A percentile compares a stretch with the other conserved stretches of the same genome.
Conservation (phyloP, 495 filamentous ascomycete genomes). For the Penicillium taxi region DNA sequence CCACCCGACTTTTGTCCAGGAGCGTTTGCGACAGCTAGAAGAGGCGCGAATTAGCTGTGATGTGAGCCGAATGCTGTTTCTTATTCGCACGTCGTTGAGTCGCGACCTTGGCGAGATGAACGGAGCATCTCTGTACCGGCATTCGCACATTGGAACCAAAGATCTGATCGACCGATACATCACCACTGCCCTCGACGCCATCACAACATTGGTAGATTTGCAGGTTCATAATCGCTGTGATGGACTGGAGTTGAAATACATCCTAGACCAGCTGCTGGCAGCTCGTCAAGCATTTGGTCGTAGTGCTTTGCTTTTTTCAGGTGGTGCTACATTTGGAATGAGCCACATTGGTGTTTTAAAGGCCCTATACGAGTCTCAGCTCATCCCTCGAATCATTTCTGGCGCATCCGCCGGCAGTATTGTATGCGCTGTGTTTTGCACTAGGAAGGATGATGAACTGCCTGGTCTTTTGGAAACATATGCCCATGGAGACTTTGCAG, state of each 20-base stretch:
- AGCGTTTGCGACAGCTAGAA: constrained; percentile 64
- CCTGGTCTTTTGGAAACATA: constrained; percentile 64
- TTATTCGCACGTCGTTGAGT: constrained; percentile 72
- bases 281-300: constrained; percentile 82
- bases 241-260: constrained; percentile 52
- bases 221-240: constrained; percentile 48
- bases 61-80: constrained; percentile 65
- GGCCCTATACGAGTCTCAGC: constrained; percentile 61
- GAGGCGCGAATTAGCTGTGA: constrained; percentile 68
- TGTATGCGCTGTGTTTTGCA: constrained; percentile 79
- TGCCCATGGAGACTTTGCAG: constrained; percentile 71
- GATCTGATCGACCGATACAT: constrained; percentile 80
- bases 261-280: constrained; percentile 66
- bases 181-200: constrained; percentile 62
- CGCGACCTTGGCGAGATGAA: constrained; percentile 82
- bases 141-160: constrained; percentile 83
- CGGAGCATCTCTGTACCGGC: constrained; percentile 71
- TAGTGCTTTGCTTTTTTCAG: constrained; percentile 78
- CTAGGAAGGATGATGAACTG: constrained; percentile 76
- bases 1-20: constrained; percentile 56
- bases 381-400: constrained; percentile 87
- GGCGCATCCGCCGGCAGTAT: constrained; percentile 94
- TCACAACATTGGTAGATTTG: constrained; percentile 59
- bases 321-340: constrained; percentile 93
- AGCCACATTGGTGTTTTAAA: constrained; percentile 93